A percentile compares a stretch with the other conserved stretches of the same genome.
phyloP scores from a whole-genome alignment of 78 protist species.

The Dictyostelium firmibasis region DNA sequence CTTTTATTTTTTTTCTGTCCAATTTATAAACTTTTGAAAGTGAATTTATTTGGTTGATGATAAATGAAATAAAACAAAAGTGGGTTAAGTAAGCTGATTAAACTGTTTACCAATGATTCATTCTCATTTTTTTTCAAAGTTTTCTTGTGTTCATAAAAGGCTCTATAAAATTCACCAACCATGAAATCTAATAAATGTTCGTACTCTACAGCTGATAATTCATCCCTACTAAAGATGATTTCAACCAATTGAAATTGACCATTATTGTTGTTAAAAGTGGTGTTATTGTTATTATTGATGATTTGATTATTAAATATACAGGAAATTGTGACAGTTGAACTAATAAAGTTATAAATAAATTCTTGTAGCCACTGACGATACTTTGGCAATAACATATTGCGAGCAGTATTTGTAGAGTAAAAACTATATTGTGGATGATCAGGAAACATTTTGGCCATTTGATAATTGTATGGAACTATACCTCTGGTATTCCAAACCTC shows the following conservation, averaged over 20 bases:
- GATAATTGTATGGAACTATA: background rate
- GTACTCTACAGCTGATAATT: background rate
- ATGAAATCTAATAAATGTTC: background rate
- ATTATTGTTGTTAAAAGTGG: background rate
- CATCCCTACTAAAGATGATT: background rate
- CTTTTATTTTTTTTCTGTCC: background rate
- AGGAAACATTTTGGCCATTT: slow-evolving; percentile 7
- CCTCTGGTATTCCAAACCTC: background rate
- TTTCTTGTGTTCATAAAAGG: background rate
- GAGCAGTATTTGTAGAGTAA: background rate
- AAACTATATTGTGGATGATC: background rate
- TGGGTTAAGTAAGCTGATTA: background rate
- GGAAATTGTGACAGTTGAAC: background rate
- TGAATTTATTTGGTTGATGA: slow-evolving; percentile 3
- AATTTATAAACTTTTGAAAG: background rate
- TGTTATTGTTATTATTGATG: background rate
- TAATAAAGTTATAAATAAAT: background rate
- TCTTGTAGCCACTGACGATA: background rate
- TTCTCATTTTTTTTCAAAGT: background rate
- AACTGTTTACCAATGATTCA: background rate
- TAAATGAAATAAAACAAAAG: background rate
- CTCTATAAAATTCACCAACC: slow-evolving; percentile 4
- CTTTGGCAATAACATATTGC: slow-evolving; percentile 11
- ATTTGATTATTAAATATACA: background rate
- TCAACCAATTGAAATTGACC: background rate